Conservation (phyloP, 495 filamentous ascomycete genomes). For the Penicillium soppii region DNA sequence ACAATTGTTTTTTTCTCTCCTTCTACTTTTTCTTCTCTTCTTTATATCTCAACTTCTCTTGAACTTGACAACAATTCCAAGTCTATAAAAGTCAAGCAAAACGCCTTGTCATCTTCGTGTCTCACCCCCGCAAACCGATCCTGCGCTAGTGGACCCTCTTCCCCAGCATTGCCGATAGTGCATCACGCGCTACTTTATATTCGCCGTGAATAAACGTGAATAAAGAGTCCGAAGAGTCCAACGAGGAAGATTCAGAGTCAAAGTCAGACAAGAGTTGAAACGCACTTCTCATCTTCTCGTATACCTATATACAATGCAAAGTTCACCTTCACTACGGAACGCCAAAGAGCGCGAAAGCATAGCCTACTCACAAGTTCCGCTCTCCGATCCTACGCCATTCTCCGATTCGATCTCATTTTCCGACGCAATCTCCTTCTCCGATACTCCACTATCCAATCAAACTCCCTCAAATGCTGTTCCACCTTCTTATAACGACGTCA, state of each 20-base stretch:
- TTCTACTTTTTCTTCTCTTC: neutral
- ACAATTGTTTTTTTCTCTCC: neutral
- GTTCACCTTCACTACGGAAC: neutral
- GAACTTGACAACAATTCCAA: neutral
- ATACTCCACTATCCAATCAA: neutral
- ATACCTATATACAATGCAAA: neutral
- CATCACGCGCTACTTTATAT: neutral
- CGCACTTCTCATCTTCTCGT: too few relatives aligned
- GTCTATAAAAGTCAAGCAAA: too few relatives aligned
- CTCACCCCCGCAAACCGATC: neutral
- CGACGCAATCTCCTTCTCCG: neutral
- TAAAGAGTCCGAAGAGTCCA: too few relatives aligned
- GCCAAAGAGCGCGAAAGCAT: neutral
- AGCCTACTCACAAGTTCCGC: neutral
- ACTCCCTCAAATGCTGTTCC: neutral
- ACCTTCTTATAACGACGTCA: conserved; percentile 31
- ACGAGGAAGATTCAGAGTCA: too few relatives aligned
- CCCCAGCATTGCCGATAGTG: neutral
- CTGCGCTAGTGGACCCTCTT: neutral
- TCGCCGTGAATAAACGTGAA: too few relatives aligned
- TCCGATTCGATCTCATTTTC: neutral
- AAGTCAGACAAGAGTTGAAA: too few relatives aligned
- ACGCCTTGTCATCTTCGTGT: neutral
- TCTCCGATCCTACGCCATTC: neutral
- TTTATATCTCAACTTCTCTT: too few relatives aligned